Evolutionary conservation across 805 yeast genomes (phyloP).

Genomic region (Saccharomycopsis vini): DNA sequence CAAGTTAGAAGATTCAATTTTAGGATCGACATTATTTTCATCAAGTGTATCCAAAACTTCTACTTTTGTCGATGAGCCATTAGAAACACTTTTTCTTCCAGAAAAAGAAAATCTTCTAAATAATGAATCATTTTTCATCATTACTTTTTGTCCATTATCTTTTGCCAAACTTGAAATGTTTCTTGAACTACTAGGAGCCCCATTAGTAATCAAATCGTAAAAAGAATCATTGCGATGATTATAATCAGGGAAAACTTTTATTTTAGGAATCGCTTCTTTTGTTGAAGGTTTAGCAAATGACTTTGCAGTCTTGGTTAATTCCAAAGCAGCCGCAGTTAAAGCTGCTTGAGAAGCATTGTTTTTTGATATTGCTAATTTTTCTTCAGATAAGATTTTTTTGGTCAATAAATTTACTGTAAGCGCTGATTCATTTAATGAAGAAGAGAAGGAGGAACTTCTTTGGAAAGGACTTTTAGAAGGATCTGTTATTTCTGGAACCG

Average conservation of each 20-base stretch:
- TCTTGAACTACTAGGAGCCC: conserved; percentile 11
- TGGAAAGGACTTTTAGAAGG: conserved; percentile 12
- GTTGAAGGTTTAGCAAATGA: too few relatives aligned
- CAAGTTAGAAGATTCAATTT: not conserved
- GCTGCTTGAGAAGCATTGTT: conserved; percentile 4
- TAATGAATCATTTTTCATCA: conserved; percentile 10
- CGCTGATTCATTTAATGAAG: not conserved
- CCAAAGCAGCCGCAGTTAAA: conserved; percentile 3
- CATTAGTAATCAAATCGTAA: conserved; percentile 18
- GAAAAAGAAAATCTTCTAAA: conserved; percentile 14
- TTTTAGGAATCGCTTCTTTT: not conserved
- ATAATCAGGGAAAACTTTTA: conserved; percentile 9
- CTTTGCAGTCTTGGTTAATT: not conserved
- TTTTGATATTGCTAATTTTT: conserved; percentile 1
- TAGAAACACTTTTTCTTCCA: not conserved
- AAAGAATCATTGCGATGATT: conserved; percentile 13
- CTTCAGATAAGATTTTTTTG: conserved; percentile 9
- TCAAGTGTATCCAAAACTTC: conserved; percentile 3
- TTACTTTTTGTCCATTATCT: not conserved
- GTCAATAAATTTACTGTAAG: conserved; percentile 4
- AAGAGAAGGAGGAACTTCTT: not conserved
- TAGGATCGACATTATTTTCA: not conserved
- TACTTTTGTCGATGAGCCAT: not conserved
- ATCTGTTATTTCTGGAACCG: conserved; percentile 15
- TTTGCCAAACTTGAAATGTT: conserved; percentile 4